phyloP scores from a whole-genome alignment of 2,329 filamentous ascomycete genomes.

The Colletotrichum musae region DNA sequence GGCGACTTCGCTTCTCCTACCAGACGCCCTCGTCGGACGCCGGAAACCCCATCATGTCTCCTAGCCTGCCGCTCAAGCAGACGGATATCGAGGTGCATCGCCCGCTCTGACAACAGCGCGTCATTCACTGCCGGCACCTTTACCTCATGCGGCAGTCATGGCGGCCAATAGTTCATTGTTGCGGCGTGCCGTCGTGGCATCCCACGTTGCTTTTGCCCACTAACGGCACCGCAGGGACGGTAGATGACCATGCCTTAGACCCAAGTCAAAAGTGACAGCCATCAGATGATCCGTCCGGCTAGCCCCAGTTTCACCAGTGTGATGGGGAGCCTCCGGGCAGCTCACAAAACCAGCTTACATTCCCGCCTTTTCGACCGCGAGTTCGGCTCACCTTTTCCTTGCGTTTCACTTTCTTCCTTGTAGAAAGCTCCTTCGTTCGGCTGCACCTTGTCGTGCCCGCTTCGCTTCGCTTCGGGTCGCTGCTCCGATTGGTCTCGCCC shows the following conservation, averaged over 20 bases:
- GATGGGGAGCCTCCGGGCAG: constrained; percentile 32
- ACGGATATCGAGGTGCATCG: constrained; percentile 33
- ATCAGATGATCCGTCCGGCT: constrained; percentile 40
- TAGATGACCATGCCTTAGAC: constrained; percentile 34
- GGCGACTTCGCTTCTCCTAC: neutral
- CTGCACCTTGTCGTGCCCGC: neutral
- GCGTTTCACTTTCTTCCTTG: constrained; percentile 40
- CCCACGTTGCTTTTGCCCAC: constrained; percentile 40
- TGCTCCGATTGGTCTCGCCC: constrained; percentile 26
- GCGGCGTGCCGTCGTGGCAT: constrained; percentile 33
- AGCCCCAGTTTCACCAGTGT: constrained; percentile 40
- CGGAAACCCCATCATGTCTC: constrained; percentile 10
- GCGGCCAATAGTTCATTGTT: constrained; percentile 40
- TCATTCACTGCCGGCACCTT: constrained; percentile 34
- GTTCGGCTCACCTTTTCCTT: constrained; percentile 12
- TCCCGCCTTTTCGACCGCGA: constrained; percentile 28
- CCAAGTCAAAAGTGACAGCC: constrained; percentile 33
- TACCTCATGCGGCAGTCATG: constrained; percentile 37
- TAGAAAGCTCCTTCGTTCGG: constrained; percentile 11
- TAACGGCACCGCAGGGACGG: constrained; percentile 36
- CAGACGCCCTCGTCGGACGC: constrained; percentile 4
- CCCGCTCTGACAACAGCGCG: constrained; percentile 35
- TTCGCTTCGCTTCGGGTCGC: constrained; percentile 18
- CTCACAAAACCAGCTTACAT: constrained; percentile 41
- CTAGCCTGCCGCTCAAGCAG: constrained; percentile 6